These are phyloP conservation scores for Penicillium concentricum DNA, from an alignment of 2,329 filamentous ascomycete genomes.

Conservation along the genomic window DNA sequence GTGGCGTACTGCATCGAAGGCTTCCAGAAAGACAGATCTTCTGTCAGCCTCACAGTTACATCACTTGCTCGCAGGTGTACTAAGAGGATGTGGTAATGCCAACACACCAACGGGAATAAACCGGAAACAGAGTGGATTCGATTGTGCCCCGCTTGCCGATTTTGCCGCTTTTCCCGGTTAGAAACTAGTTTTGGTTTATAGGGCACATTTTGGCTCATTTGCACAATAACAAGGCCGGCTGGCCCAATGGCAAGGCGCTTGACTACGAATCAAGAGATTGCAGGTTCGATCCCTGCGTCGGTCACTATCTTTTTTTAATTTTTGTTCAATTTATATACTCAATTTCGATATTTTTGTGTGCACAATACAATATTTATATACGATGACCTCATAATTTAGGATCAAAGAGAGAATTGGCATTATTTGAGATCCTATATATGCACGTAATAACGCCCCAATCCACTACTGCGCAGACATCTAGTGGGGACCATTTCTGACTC, in stretches of 20 bases:
- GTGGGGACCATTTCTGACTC: background rate
- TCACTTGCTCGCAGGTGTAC: too few relatives aligned
- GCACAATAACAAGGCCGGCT: conserved; percentile 26
- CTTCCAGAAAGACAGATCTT: conserved; percentile 33
- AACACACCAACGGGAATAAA: conserved; percentile 4
- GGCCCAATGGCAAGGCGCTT: conserved; percentile 54
- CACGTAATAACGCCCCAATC: background rate
- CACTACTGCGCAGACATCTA: background rate
- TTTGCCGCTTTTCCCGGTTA: conserved; percentile 12
- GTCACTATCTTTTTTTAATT: conserved; percentile 24
- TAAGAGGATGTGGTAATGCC: background rate
- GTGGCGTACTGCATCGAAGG: conserved; percentile 32
- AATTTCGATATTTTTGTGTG: background rate
- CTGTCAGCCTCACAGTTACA: conserved; percentile 15
- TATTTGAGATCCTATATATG: background rate
- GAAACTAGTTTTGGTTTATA: background rate
- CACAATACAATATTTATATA: too few relatives aligned
- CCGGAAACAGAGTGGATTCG: conserved; percentile 3
- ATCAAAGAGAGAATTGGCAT: background rate
- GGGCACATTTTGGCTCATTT: rapidly evolving
- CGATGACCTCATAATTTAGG: background rate
- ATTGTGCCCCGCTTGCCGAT: conserved; percentile 1
- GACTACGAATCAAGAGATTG: conserved; percentile 55
- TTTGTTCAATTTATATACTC: background rate
- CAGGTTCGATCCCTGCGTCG: conserved; percentile 48